Evolutionary conservation across 2,329 filamentous ascomycete species (phyloP).

Genomic region (Metarhizium sp.): DNA sequence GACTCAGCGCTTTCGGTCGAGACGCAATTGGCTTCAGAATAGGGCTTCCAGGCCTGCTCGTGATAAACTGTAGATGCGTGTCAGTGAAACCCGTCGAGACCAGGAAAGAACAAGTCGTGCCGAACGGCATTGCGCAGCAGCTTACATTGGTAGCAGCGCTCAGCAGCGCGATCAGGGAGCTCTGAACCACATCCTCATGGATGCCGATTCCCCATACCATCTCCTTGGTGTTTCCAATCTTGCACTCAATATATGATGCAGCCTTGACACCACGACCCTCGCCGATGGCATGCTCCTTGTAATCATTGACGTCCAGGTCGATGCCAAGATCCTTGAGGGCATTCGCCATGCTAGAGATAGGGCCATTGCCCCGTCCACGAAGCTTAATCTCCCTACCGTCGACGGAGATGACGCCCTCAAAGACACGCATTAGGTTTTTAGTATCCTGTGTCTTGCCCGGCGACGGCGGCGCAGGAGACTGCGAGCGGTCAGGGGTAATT

Average conservation of each 20-base stretch:
- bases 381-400: slow-evolving; percentile 73
- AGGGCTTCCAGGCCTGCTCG: slow-evolving; percentile 59
- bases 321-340: slow-evolving; percentile 72
- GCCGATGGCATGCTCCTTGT: slow-evolving; percentile 93
- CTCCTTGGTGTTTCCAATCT: slow-evolving; percentile 52
- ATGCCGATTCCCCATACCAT: slow-evolving; percentile 74
- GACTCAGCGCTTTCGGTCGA: slow-evolving; percentile 29
- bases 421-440: slow-evolving; percentile 68
- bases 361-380: slow-evolving; percentile 75
- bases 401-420: slow-evolving; percentile 75
- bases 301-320: slow-evolving; percentile 83
- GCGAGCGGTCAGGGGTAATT: slow-evolving; percentile 74
- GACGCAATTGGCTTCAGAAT: slow-evolving; percentile 2
- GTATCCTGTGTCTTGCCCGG: slow-evolving; percentile 67
- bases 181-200: slow-evolving; percentile 58
- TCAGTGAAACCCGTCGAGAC: slow-evolving; percentile 1
- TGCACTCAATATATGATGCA: slow-evolving; percentile 93
- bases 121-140: slow-evolving; percentile 12
- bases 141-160: slow-evolving; percentile 79
- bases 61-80: slow-evolving; percentile 41
- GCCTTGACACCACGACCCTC: slow-evolving; percentile 75
- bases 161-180: slow-evolving; percentile 75
- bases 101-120: background rate
- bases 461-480: slow-evolving; percentile 59
- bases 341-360: slow-evolving; percentile 79